Base-by-base conservation (phyloP, 768 basidiomycete genomes). In the Boletales sp. region DNA sequence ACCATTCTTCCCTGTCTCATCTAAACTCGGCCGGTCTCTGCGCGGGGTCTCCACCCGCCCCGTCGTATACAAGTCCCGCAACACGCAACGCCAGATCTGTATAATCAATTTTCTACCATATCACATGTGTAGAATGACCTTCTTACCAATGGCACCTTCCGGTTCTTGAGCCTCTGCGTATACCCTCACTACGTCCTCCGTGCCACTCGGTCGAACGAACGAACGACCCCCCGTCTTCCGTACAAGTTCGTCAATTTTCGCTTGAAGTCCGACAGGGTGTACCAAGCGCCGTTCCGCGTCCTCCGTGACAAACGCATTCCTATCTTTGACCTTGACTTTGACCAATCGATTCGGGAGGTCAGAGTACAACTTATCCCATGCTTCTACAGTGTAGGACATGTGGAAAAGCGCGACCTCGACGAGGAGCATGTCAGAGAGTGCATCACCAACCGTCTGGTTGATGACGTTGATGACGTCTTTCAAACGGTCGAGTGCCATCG, bases 391-490 rank as follows among this genome's bases (percentile, higher is more conserved):
- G 75, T 93, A 97, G 8, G 86, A 82, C 62, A 86, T 87, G 68
- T 95, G 92, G 3, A 91, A 79, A 18, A 99, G 83, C 37, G 98
- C 90, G 28, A 83, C 83, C 63, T 97, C 94, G 30, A 98, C 95
- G 28, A 98, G 82, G 33, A 99, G 82, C 82, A 95, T 84, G 66
- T 99, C 96, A 13, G 91, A 94, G 18, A 97, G 75, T 7, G 94
- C 95, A 70, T 99, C 96, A 2, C 96, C 96, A 38, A 99, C 95
- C 9, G 96, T 94, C 70, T 98, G 95, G 61, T 99, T 99, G 71
- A 98, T 94, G 40, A 98, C 74, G 32, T 87, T 75, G 13, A 84
- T 84, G 49, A 97, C 74, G 57, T 87, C 86, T 43, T 78, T 73
- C 33, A 99, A 75, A 62, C 93, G 82, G 47, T 78, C 81, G 41